Base-by-base conservation (phyloP, 768 basidiomycete species). In the Auricularia sp. region DNA sequence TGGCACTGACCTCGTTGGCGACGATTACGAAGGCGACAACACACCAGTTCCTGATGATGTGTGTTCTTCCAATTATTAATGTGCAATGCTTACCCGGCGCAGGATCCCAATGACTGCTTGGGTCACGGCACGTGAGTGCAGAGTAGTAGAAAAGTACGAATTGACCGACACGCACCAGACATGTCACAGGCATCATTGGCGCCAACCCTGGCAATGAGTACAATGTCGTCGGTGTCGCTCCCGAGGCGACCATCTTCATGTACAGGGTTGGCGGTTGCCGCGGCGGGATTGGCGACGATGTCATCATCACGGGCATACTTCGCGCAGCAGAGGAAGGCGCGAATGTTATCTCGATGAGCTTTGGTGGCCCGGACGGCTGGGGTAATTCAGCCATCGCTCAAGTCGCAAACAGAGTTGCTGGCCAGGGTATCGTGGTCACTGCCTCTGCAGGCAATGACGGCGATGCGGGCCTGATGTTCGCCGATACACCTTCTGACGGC, bases 171-270 rank as follows among this genome's bases (percentile, higher is more conserved):
- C 53, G 53, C 29, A 18, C n/a, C 29, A 54, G 29, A 54, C 65
- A 66, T 23, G 65, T 66, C 6, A 51, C 62, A 23, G 65, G 65
- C 14, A 74, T 73, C 66, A 68, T 74, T 66, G 75, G 70, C 23
- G 72, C 73, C n/a, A 54, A 70, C 51, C 61, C 68, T 4, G 70
- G 66, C 47, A 78, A 77, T 68, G 56, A 66, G 44, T 73, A 73
- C 67, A 74, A 73, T 67, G 70, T 76, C 34, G 71, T 73, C 23
- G 77, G 78, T 65, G 74, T 75, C 58, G 76, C 77, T 0, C 76
- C 76, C 29, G 67, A 71, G 8, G 75, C 77, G 0, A 69, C 68
- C 1, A 65, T 75, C 12, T 75, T 39, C 42, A 59, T 56, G 33
- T 66, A 66, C 73, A 66, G 61, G 73, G 74, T 64, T 34, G 36